Conservation (phyloP, 2,329 filamentous ascomycete genomes). For the Colletotrichum orbiculare region DNA sequence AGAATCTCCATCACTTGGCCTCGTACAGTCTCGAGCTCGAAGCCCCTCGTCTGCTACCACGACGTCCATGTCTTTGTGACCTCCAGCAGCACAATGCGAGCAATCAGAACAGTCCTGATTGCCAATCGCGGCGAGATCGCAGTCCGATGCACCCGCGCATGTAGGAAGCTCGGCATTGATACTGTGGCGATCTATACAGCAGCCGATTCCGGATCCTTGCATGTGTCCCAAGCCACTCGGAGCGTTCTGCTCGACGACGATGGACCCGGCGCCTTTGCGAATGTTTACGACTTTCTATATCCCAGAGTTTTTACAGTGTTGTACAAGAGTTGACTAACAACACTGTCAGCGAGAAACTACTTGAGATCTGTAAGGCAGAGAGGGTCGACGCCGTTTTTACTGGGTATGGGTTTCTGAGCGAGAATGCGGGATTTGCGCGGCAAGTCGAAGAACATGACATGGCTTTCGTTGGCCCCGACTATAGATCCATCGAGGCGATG, state of each 20-base stretch:
- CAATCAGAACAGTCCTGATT: slow-evolving; percentile 54
- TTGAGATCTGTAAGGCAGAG: slow-evolving; percentile 49
- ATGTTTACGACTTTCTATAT: neutral
- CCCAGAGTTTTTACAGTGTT: too few species aligned
- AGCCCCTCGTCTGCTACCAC: neutral
- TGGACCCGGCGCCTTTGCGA: neutral
- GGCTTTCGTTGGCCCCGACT: slow-evolving; percentile 67
- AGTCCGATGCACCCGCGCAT: slow-evolving; percentile 56
- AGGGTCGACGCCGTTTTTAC: slow-evolving; percentile 68
- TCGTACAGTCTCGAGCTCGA: neutral
- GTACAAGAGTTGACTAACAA: neutral
- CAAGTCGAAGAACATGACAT: slow-evolving; percentile 63
- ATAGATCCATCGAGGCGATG: slow-evolving; percentile 63
- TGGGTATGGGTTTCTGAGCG: slow-evolving; percentile 73
- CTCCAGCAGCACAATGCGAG: slow-evolving; percentile 4
- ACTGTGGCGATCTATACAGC: slow-evolving; percentile 64
- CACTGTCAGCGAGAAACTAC: slow-evolving; percentile 8
- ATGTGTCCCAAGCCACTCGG: neutral
- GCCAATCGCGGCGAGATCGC: slow-evolving; percentile 72
- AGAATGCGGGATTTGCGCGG: slow-evolving; percentile 70
- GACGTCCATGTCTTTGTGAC: neutral
- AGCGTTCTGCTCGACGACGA: neutral
- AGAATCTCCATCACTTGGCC: too few species aligned
- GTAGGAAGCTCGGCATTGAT: slow-evolving; percentile 59
- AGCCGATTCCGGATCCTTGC: neutral